Evolutionary conservation across 352 stramenopile species (phyloP).

Genomic region (Phytophthora sansomeana): DNA sequence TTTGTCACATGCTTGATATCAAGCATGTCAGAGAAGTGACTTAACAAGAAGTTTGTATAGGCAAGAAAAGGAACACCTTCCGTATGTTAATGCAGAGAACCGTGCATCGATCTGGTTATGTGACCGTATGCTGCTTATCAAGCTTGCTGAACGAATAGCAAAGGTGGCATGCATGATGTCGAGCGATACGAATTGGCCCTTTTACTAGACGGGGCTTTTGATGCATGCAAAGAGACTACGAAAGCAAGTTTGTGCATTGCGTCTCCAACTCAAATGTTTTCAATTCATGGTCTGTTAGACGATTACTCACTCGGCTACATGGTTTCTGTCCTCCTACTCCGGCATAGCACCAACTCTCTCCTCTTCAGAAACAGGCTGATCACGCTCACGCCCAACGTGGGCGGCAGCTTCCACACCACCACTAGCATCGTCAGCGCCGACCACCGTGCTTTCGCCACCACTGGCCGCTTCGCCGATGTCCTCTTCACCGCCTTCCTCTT

Average conservation of each 20-base stretch:
- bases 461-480: not conserved
- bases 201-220: not conserved
- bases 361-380: not conserved
- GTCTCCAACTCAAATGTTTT: not conserved
- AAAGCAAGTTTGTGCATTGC: not conserved
- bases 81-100: not conserved
- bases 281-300: not conserved
- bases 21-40: conserved; percentile 1
- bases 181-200: not conserved
- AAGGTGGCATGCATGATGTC: not conserved
- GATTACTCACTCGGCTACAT: not conserved
- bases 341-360: not conserved
- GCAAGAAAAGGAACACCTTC: not conserved
- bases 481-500: not conserved
- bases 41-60: not conserved
- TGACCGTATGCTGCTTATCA: conserved; percentile 6
- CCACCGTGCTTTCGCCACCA: not conserved
- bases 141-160: not conserved
- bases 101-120: not conserved
- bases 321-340: not conserved
- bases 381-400: no score
- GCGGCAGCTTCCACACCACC: not conserved
- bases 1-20: conserved; percentile 10
- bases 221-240: not conserved
- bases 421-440: not conserved